Conservation (phyloP, 768 basidiomycete genomes). For the Lactifluus rugatus region DNA sequence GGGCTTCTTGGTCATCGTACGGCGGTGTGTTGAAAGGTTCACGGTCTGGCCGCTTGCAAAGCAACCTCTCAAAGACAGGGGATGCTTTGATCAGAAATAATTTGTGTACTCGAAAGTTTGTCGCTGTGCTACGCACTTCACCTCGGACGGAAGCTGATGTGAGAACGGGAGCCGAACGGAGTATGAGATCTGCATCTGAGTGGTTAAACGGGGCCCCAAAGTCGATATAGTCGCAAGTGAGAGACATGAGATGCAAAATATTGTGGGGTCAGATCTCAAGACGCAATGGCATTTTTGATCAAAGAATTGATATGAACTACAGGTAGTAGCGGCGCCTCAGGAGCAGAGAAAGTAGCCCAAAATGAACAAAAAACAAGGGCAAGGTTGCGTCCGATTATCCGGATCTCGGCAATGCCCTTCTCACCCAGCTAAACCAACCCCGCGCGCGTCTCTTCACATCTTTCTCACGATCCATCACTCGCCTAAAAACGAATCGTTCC, state of each 20-base stretch:
- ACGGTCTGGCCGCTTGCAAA: neutral
- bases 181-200: conserved; percentile 28
- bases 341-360: too few species aligned
- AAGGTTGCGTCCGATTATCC: neutral
- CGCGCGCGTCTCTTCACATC: neutral
- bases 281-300: neutral
- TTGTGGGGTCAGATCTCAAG: neutral
- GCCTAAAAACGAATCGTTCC: conserved; percentile 20
- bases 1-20: too few species aligned
- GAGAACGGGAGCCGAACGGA: neutral
- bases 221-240: conserved; percentile 16
- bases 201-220: conserved; percentile 38
- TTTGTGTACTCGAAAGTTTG: conserved; percentile 5
- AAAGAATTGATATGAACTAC: neutral
- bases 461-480: neutral
- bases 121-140: neutral
- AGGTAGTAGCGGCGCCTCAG: too few species aligned
- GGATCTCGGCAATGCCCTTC: neutral
- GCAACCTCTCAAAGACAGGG: conserved; percentile 4
- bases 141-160: neutral
- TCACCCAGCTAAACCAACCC: conserved; percentile 9
- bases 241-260: neutral
- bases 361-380: too few species aligned
- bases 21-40: too few species aligned
- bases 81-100: conserved; percentile 7